Base-by-base conservation (phyloP, 1,284 basidiomycete species). In the Cutaneotrichosporon sp. region DNA sequence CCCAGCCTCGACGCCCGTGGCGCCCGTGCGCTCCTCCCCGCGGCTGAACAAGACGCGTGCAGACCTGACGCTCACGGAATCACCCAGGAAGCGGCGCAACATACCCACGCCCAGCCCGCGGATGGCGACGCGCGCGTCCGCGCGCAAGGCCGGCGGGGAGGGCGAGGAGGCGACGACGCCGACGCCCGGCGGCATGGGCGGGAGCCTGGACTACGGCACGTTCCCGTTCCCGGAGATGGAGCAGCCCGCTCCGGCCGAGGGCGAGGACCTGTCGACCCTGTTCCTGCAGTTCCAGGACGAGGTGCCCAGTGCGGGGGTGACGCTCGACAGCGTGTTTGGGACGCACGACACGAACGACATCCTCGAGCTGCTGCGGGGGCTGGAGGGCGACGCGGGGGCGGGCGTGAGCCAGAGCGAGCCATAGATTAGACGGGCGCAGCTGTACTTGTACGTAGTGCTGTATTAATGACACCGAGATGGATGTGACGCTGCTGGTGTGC, bases 21-120 rank as follows among this genome's bases (percentile, higher is more conserved):
- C 27, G 6, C 43, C 38, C 1, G 50, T 58, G 1, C 62, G 58
- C 55, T 60, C 56, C 25, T 42, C 45, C 1, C 64, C 60, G 18
- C 56, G 56, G 14, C 56, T 59, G 29, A 56, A 56, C 50, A 49
- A 56, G 18, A 22, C 62, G 33, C 55, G 56, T 25, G 18, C 22
- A n/a, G 54, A 54, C 16, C 45, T 18, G 18, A 18, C 60, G 10
- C 50, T 58, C n/a, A 24, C 43, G 20, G 70, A 72, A 61, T 70
- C 64, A n/a, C 73, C 69, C 11, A 60, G 68, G 3, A 72, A 69
- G 49, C 50, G 67, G 20, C 49, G 58, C 46, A 66, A 67, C 56
- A 18, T 60, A 7, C 69, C 70, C 0, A 64, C 60, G 11, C 71
- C 71, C 2, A 67, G 63, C 54, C 72, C 73, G 6, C 64, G 74